Evolutionary conservation across 768 basidiomycete species (phyloP), one percentile per base, ranked within the genome.

Genomic region (Phallus indusiatus): DNA sequence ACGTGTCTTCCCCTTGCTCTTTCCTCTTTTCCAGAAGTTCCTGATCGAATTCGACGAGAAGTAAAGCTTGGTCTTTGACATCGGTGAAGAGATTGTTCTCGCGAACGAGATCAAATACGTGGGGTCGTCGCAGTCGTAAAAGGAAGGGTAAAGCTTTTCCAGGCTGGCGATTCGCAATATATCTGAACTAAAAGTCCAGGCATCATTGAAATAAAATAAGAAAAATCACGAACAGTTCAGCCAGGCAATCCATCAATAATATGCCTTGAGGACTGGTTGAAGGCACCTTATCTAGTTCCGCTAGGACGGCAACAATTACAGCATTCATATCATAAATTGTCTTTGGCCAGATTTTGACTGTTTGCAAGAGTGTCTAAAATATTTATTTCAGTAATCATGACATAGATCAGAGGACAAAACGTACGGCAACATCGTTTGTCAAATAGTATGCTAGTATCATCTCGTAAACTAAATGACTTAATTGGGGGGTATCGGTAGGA

Each of bases 21-120:
- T 75, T 75, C 60, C 65, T 68, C 67, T 80, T 81, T 63, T 82
- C 81, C 72, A 83, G 82, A 33, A 94, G 74, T 68, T 95, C 91
- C 59, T 90, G 85, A 65, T 97, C 95, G 62, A 98, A 98, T 67
- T 98, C 92, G 12, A 99, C 87, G 1, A 99, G 82, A 11, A 93
- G 76, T 2, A 96, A 74, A 17, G 90, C 93, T 71, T 96, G 94
- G 66, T 98, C 94, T 67, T 90, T 88, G 1, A 99, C 90, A 57
- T 90, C 91, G 21, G 94, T 90, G 71, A 96, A 99, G 6, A 99
- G 75, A 66, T 95, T 95, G 67, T 96, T 78, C 56, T 96, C 92
- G 36, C 88, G 79, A 65, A 99, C 96, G 58, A 99, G 84, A 61
- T 94, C 87, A 69, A 99, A 95, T 12, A 97, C 95, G 65, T 93